Base-by-base conservation (phyloP, 495 filamentous ascomycete species). In the Podospora conica region DNA sequence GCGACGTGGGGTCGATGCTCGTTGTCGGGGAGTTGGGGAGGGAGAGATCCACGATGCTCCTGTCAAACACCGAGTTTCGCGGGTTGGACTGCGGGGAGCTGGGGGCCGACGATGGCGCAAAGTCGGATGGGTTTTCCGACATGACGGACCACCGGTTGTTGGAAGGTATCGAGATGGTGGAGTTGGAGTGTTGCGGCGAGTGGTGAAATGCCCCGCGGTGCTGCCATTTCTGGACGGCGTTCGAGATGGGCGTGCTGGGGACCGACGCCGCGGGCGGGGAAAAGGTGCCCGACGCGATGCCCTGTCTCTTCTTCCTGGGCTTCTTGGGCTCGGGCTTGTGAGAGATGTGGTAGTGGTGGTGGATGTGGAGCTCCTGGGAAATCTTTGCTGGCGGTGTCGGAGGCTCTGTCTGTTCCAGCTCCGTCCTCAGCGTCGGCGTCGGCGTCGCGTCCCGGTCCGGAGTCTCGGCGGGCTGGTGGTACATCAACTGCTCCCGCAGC, bases 331-430 rank as follows among this genome's bases (percentile, higher is more conserved):
- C 86, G 62, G 87, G 85, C 72, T 86, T 82, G 57, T 87, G 76
- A 18, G 81, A 71, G 40, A 89, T 84, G 67, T 96, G 91, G 68
- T 96, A 96, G 73, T 97, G 94, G 67, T 96, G 92, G 71, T 97
- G 93, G 53, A 97, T 89, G 71, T 97, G 93, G 48, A 96, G 77
- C 70, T 91, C 90, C 70, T 91, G 89, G 11, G 88, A 86, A 3
- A 86, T 67, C n/a, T 54, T 67, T 48, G 40, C 40, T 76, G 24
- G 73, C 10, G 63, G 72, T 9, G 66, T 62, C 10, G 77, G 77
- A 20, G 83, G 77, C 56, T 78, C 75, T 40, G 83, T 84, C 53
- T 79, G 75, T 23, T 83, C 83, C 23, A 96, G 80, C 72, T 97
- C 93, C 66, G 89, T 84, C 57, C 85, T 84, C 53, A 96, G 74